Base-by-base conservation (phyloP, 108 stramenopile genomes). In the Pelagomonas calceolata region DNA sequence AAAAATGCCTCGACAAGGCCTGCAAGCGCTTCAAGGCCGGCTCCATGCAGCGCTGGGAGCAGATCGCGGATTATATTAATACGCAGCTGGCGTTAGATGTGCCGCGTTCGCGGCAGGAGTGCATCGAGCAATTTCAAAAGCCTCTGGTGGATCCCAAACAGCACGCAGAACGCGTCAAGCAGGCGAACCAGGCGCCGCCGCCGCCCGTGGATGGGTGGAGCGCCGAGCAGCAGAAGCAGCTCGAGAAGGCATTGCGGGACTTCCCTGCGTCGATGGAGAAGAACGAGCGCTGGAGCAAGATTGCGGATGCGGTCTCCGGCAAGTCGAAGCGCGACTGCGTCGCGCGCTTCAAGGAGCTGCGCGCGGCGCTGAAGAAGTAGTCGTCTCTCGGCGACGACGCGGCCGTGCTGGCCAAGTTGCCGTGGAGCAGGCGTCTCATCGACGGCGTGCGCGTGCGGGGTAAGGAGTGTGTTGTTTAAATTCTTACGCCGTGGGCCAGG, bases 261-360 rank as follows among this genome's bases (percentile, higher is more conserved):
- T 94, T 76, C 76, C 95, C 95, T 34, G 79, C 91, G 30, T 81
- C 81, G 36, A 94, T 99, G 91, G 95, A 95, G 26, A 99, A 97
- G 81, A 94, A 95, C 77, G 98, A 94, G 75, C 89, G 98, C 34
- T 99, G 98, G 98, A 81, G 81, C 18, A 73, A 67, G 32, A 96
- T 99, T 80, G 86, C 96, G 37, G 85, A 82, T 31, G 85, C 80
- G 29, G 94, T 99, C 37, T 64, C 79, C 18, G 95, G 93, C 14
- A 99, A 92, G 75, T 87, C 78, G 34, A 96, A 94, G 86, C 96
- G 97, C 81, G 90, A 96, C 18, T 99, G 98, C 75, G 92, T 92
- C 5, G 80, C 85, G 66, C 86, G 96, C 66, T 99, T 90, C 87
- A 99, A 99, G 79, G 87, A 83, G 45, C 89, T 95, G 70, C 86